Evolutionary conservation across 2,329 filamentous ascomycete genomes (phyloP).

Genomic region (Talaromyces sp.): DNA sequence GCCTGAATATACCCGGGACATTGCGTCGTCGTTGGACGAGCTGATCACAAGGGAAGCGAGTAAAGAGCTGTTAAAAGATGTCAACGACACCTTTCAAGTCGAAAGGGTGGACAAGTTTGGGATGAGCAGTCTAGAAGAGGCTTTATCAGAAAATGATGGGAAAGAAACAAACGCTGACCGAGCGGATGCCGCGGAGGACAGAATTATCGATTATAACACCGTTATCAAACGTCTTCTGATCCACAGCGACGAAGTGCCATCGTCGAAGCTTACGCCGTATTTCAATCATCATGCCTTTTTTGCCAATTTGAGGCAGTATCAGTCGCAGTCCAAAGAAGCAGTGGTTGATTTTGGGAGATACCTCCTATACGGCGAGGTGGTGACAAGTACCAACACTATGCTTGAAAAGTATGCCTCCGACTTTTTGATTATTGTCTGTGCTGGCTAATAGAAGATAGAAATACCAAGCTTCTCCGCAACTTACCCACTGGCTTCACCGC

Average conservation of each 20-base stretch:
- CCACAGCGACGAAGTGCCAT: constrained; percentile 62
- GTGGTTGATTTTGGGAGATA: constrained; percentile 64
- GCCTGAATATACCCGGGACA: constrained; percentile 59
- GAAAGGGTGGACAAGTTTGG: constrained; percentile 61
- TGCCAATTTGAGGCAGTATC: constrained; percentile 62
- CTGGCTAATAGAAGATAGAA: constrained; percentile 44
- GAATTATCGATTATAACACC: constrained; percentile 67
- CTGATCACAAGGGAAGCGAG: constrained; percentile 61
- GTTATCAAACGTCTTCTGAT: constrained; percentile 68
- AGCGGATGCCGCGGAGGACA: constrained; percentile 37
- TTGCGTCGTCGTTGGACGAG: constrained; percentile 58
- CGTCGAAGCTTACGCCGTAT: constrained; percentile 67
- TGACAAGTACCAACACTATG: constrained; percentile 90
- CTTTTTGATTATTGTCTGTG: not conserved
- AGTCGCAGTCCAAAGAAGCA: constrained; percentile 50
- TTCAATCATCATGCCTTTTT: constrained; percentile 83
- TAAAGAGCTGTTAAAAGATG: constrained; percentile 57
- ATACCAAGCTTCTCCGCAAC: constrained; percentile 66
- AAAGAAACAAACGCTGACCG: constrained; percentile 19
- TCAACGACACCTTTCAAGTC: constrained; percentile 76
- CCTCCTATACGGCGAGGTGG: constrained; percentile 81
- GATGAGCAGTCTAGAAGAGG: constrained; percentile 49
- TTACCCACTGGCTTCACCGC: constrained; percentile 83
- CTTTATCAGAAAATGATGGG: constrained; percentile 39
- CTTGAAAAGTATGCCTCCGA: constrained; percentile 65